These are phyloP conservation scores for Bipolaris cookei DNA, from an alignment of 2,329 filamentous ascomycete species.

Conservation along the genomic window DNA sequence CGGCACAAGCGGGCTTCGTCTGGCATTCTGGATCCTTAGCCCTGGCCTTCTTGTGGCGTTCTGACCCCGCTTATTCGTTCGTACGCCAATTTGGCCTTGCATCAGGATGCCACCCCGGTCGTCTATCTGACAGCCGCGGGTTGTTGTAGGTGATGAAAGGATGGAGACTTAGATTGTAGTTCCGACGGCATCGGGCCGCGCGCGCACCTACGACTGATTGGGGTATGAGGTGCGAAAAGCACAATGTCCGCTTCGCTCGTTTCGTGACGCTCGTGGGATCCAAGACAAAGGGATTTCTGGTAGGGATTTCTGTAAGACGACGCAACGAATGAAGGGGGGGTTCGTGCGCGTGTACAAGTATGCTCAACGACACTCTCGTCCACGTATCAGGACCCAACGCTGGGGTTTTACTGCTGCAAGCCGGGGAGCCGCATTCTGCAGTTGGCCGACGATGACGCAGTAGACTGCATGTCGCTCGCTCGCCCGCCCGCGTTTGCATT, in stretches of 20 bases:
- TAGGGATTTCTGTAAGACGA: background rate
- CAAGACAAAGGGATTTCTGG: background rate
- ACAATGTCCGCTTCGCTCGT: background rate
- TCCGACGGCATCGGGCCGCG: slow-evolving; percentile 18
- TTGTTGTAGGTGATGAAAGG: slow-evolving; percentile 1
- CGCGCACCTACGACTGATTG: slow-evolving; percentile 12
- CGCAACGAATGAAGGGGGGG: background rate
- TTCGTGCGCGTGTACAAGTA: background rate
- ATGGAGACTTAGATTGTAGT: slow-evolving; percentile 7
- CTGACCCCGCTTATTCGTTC: slow-evolving; percentile 22
- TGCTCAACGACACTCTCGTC: background rate
- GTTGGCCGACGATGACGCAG: background rate
- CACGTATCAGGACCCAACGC: background rate
- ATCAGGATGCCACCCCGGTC: slow-evolving; percentile 23
- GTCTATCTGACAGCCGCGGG: slow-evolving; percentile 7
- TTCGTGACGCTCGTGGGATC: background rate
- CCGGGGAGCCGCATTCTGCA: slow-evolving; percentile 1
- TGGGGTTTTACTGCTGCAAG: background rate
- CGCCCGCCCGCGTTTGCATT: slow-evolving; percentile 3
- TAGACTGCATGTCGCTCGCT: background rate
- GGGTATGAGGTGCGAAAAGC: slow-evolving; percentile 17
- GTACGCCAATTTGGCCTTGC: slow-evolving; percentile 8
- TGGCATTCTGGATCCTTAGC: slow-evolving; percentile 5
- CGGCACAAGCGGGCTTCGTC: slow-evolving; percentile 5
- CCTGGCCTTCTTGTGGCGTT: slow-evolving; percentile 6